Percentiles rank a stretch among this genome's conserved stretches.
Evolutionary conservation across 192 early-diverging fungal species (phyloP).

Genomic region (Mortierella antarctica): DNA sequence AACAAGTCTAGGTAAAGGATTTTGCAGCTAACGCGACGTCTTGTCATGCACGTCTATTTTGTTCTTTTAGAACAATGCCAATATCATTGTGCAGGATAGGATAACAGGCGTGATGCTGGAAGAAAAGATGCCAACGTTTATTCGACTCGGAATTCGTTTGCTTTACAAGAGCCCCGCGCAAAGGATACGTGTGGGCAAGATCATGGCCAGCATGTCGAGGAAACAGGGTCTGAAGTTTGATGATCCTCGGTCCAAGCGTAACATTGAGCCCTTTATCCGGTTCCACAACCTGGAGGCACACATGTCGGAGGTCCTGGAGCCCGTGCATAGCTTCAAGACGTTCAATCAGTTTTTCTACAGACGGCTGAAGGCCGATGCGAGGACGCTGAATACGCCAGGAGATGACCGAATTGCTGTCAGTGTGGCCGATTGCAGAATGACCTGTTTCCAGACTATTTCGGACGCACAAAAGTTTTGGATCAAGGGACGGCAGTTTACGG

Average conservation of each 20-base stretch:
- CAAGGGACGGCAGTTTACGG: constrained; percentile 79
- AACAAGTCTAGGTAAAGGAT: not conserved
- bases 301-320: constrained; percentile 74
- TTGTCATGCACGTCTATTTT: not conserved
- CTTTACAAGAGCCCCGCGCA: constrained; percentile 74
- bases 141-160: constrained; percentile 82
- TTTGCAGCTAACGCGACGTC: not conserved
- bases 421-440: constrained; percentile 82
- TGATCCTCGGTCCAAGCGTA: constrained; percentile 66
- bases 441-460: constrained; percentile 69
- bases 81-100: constrained; percentile 83
- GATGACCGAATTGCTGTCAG: constrained; percentile 70
- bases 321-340: constrained; percentile 72
- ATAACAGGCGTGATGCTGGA: constrained; percentile 73
- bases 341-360: constrained; percentile 92
- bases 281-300: constrained; percentile 73
- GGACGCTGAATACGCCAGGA: constrained; percentile 57
- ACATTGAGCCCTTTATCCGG: constrained; percentile 78
- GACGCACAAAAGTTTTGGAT: constrained; percentile 81
- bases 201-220: constrained; percentile 63
- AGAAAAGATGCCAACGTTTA: constrained; percentile 82
- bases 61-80: constrained; percentile 66
- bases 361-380: constrained; percentile 74
- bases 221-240: constrained; percentile 84
- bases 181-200: constrained; percentile 55